Percentiles rank a stretch among this genome's conserved stretches.
phyloP scores from a whole-genome alignment of 768 basidiomycete species.

The Boletellus emodensis region DNA sequence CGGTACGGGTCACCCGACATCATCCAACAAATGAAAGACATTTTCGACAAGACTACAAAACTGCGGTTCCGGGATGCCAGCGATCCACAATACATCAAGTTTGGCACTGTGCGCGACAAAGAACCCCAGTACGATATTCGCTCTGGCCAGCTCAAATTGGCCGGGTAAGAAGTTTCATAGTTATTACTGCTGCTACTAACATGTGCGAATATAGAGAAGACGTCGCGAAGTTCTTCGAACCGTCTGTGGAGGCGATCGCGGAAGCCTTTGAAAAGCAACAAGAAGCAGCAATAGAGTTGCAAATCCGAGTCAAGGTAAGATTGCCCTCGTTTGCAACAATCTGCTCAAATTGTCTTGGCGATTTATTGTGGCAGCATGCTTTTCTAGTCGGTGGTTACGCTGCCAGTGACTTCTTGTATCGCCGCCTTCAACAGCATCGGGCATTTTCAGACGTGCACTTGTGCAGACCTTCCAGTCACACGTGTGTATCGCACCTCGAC shows the following conservation, averaged over 20 bases:
- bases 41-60: conserved; percentile 37
- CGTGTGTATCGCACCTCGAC: conserved; percentile 32
- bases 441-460: conserved; percentile 36
- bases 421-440: conserved; percentile 36
- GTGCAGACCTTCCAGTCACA: conserved; percentile 45
- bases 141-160: conserved; percentile 36
- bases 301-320: conserved; percentile 26
- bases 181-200: background rate
- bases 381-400: conserved; percentile 53
- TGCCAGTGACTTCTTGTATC: conserved; percentile 44
- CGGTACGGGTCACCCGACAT: conserved; percentile 27
- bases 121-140: conserved; percentile 34
- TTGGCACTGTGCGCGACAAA: conserved; percentile 35
- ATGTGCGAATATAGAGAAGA: conserved; percentile 24
- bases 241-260: conserved; percentile 35
- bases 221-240: conserved; percentile 40
- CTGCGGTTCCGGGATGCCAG: conserved; percentile 36
- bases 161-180: conserved; percentile 27
- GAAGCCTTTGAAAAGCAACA: conserved; percentile 32
- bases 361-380: conserved; percentile 23
- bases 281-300: conserved; percentile 10
- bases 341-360: background rate
- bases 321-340: too few species aligned
- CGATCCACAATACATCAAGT: conserved; percentile 35
- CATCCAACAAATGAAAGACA: conserved; percentile 29